Conservation (phyloP, 352 stramenopile species). For the Phytophthora pisi region DNA sequence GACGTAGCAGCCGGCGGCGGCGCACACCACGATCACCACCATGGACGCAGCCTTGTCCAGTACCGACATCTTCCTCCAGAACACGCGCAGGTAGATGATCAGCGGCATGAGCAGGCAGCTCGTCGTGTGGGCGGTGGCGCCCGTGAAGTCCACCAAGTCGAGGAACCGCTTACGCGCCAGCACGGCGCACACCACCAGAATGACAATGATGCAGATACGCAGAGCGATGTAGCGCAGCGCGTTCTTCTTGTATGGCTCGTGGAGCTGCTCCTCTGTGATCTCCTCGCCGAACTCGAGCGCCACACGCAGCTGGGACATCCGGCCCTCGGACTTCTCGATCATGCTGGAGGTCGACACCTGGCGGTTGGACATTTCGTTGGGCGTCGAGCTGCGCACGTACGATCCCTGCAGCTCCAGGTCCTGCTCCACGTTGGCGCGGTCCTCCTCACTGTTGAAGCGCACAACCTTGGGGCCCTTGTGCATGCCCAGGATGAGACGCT, state of each 20-base stretch:
- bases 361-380: conserved; percentile 17
- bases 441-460: conserved; percentile 27
- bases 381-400: conserved; percentile 42
- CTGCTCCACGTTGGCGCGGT: conserved; percentile 26
- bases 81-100: conserved; percentile 58
- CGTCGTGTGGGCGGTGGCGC: conserved; percentile 53
- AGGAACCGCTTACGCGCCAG: conserved; percentile 55
- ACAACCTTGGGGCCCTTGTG: conserved; percentile 45
- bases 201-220: conserved; percentile 45
- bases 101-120: conserved; percentile 62
- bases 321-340: conserved; percentile 29
- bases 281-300: conserved; percentile 45
- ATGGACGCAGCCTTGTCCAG: conserved; percentile 50
- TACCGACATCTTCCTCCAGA: conserved; percentile 44
- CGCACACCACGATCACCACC: conserved; percentile 50
- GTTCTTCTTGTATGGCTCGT: conserved; percentile 49
- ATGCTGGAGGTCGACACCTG: conserved; percentile 32
- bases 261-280: conserved; percentile 32
- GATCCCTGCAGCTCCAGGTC: conserved; percentile 40
- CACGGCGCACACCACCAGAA: conserved; percentile 50
- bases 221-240: conserved; percentile 52
- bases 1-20: conserved; percentile 53
- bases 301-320: conserved; percentile 44
- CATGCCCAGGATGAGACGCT: conserved; percentile 68
- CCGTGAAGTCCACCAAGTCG: conserved; percentile 61